phyloP scores from a whole-genome alignment of 176 grass and related monocot genomes.

The Carex littledalei region DNA sequence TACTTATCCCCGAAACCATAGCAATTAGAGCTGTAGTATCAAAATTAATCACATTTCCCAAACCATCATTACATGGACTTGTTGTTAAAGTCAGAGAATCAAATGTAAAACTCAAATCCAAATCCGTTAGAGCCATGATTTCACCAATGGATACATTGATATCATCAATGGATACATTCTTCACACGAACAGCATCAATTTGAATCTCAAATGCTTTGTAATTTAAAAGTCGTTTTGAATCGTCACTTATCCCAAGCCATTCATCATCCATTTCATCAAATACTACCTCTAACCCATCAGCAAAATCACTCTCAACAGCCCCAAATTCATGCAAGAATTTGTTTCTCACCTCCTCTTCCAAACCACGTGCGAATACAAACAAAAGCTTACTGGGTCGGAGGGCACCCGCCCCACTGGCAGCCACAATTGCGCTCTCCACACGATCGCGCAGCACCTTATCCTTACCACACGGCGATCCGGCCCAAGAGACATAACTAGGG shows the following conservation, averaged over 20 bases:
- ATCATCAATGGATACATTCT: neutral
- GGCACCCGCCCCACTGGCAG: slow-evolving; percentile 32
- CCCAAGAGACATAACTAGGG: slow-evolving; percentile 49
- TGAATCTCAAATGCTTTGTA: slow-evolving; percentile 62
- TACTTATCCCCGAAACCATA: slow-evolving; percentile 82
- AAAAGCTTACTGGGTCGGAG: slow-evolving; percentile 58
- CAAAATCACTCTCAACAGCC: slow-evolving; percentile 51
- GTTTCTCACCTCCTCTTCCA: slow-evolving; percentile 30
- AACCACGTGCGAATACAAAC: slow-evolving; percentile 66
- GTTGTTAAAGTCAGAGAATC: slow-evolving; percentile 42
- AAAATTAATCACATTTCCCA: slow-evolving; percentile 63
- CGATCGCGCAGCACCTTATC: slow-evolving; percentile 35
- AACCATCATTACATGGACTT: slow-evolving; percentile 4
- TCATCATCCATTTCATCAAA: slow-evolving; percentile 46
- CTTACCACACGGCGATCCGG: neutral
- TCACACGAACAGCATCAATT: slow-evolving; percentile 3
- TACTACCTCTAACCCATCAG: slow-evolving; percentile 31
- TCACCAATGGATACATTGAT: neutral
- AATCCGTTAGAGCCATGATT: slow-evolving; percentile 3
- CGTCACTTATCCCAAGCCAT: slow-evolving; percentile 37
- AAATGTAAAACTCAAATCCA: slow-evolving; percentile 24
- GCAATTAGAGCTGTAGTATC: slow-evolving; percentile 82
- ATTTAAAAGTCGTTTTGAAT: slow-evolving; percentile 19
- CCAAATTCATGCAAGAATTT: slow-evolving; percentile 47
- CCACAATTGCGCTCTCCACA: slow-evolving; percentile 29